phyloP scores from a whole-genome alignment of 139 green algal genomes.

The Zygnema circumcarinatum region DNA sequence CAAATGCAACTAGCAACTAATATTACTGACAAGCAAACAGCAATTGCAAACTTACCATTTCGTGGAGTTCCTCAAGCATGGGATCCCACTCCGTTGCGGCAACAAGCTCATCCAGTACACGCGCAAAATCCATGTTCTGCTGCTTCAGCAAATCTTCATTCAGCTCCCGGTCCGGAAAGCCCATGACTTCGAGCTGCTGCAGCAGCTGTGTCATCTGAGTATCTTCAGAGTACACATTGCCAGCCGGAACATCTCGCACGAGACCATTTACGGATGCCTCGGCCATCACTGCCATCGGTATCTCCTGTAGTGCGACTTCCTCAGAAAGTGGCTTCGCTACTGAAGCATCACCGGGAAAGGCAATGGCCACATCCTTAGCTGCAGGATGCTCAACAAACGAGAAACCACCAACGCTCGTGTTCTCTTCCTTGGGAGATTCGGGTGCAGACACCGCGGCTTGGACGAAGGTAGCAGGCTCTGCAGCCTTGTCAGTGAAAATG shows the following conservation, averaged over 20 bases:
- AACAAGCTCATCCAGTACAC: constrained; percentile 45
- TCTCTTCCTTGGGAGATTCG: constrained; percentile 21
- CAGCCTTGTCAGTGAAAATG: constrained; percentile 21
- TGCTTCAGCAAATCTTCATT: constrained; percentile 52
- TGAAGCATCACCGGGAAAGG: background rate
- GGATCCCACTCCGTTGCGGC: constrained; percentile 35
- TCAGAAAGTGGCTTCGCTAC: background rate
- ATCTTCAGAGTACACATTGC: background rate
- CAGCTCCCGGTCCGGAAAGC: constrained; percentile 35
- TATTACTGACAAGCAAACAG: too few relatives aligned
- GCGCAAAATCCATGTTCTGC: constrained; percentile 4
- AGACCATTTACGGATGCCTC: background rate
- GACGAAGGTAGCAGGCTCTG: background rate
- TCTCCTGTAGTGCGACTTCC: background rate
- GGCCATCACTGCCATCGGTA: background rate
- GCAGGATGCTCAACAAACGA: constrained; percentile 28
- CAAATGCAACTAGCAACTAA: constrained; percentile 2
- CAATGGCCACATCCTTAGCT: background rate
- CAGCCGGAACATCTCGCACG: background rate
- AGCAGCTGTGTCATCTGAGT: background rate
- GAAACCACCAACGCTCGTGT: constrained; percentile 24
- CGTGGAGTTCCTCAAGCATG: constrained; percentile 54
- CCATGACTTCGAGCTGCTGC: constrained; percentile 53
- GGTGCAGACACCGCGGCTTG: constrained; percentile 11
- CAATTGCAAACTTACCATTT: constrained; percentile 59